These are phyloP conservation scores for Jasminum sambac DNA, from an alignment of 257 asterid species.

Conservation along the genomic window DNA sequence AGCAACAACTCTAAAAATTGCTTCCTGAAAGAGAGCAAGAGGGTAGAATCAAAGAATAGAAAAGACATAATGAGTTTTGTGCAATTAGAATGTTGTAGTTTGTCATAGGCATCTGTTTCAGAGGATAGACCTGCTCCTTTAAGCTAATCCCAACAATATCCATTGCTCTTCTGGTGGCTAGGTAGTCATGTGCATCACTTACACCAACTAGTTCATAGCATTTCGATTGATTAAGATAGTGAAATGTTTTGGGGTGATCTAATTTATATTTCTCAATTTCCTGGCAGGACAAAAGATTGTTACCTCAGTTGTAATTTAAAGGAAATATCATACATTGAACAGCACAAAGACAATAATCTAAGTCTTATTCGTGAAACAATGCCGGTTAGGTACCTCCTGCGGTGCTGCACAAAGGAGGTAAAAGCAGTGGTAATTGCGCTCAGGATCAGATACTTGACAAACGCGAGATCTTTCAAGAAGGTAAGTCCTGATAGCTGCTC, in stretches of 20 bases:
- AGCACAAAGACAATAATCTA: slow-evolving; percentile 23
- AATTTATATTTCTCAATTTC: slow-evolving; percentile 82
- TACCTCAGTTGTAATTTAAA: slow-evolving; percentile 9
- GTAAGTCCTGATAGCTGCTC: slow-evolving; percentile 97
- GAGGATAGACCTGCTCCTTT: slow-evolving; percentile 70
- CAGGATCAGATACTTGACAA: slow-evolving; percentile 96
- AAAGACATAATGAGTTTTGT: slow-evolving; percentile 15
- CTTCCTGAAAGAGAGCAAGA: slow-evolving; percentile 64
- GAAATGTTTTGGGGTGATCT: slow-evolving; percentile 81
- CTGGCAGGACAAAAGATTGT: slow-evolving; percentile 43
- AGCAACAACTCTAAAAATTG: slow-evolving; percentile 95
- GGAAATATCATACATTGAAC: slow-evolving; percentile 7
- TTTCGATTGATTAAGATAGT: slow-evolving; percentile 93
- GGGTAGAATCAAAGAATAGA: slow-evolving; percentile 15
- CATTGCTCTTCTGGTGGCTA: slow-evolving; percentile 96
- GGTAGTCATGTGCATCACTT: slow-evolving; percentile 86
- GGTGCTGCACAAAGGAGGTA: slow-evolving; percentile 98
- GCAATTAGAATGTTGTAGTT: slow-evolving; percentile 1
- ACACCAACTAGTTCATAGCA: slow-evolving; percentile 81
- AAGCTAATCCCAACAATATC: slow-evolving; percentile 91
- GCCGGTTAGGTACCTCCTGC: slow-evolving; percentile 60
- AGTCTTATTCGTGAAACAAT: slow-evolving; percentile 25
- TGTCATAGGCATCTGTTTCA: slow-evolving; percentile 4
- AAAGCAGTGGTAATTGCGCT: slow-evolving; percentile 96
- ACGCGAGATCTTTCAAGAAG: slow-evolving; percentile 99